A percentile compares a stretch with the other conserved stretches of the same genome.
Conservation (phyloP, 2,329 filamentous ascomycete species). For the Alternaria alternata region DNA sequence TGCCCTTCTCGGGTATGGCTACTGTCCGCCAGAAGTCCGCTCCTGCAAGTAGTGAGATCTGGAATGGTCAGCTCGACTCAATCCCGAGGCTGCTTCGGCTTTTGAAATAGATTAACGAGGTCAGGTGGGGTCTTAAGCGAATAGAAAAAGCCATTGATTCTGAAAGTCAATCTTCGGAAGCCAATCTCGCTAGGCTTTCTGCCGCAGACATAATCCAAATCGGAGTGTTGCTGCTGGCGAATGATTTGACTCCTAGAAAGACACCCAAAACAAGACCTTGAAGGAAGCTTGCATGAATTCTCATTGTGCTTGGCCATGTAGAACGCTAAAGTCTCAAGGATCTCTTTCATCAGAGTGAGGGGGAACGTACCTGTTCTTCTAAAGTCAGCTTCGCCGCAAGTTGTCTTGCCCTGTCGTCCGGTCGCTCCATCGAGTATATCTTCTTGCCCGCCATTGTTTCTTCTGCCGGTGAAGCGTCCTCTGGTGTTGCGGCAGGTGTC, state of each 20-base stretch:
- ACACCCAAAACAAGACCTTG: neutral
- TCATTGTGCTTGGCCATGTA: neutral
- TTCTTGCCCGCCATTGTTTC: slow-evolving; percentile 46
- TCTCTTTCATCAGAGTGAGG: slow-evolving; percentile 10
- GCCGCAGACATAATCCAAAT: neutral
- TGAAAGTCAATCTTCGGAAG: slow-evolving; percentile 3
- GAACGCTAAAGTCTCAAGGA: slow-evolving; percentile 4
- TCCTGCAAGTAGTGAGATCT: slow-evolving; percentile 56
- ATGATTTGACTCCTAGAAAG: neutral
- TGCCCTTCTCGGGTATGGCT: slow-evolving; percentile 65
- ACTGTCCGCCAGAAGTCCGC: slow-evolving; percentile 76
- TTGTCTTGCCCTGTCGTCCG: slow-evolving; percentile 46
- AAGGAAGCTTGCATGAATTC: neutral
- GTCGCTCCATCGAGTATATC: slow-evolving; percentile 40
- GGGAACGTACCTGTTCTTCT: slow-evolving; percentile 50
- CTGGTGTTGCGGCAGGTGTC: slow-evolving; percentile 41
- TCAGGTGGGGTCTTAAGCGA: slow-evolving; percentile 18
- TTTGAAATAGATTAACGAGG: slow-evolving; percentile 17
- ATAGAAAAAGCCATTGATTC: neutral
- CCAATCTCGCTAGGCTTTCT: slow-evolving; percentile 4
- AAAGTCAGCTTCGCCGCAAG: slow-evolving; percentile 48
- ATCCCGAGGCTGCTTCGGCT: slow-evolving; percentile 13
- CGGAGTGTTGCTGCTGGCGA: neutral
- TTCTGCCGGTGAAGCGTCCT: slow-evolving; percentile 34
- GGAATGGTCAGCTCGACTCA: slow-evolving; percentile 30